Base-by-base conservation (phyloP, 2,329 filamentous ascomycete species). In the Xylaria sp. region DNA sequence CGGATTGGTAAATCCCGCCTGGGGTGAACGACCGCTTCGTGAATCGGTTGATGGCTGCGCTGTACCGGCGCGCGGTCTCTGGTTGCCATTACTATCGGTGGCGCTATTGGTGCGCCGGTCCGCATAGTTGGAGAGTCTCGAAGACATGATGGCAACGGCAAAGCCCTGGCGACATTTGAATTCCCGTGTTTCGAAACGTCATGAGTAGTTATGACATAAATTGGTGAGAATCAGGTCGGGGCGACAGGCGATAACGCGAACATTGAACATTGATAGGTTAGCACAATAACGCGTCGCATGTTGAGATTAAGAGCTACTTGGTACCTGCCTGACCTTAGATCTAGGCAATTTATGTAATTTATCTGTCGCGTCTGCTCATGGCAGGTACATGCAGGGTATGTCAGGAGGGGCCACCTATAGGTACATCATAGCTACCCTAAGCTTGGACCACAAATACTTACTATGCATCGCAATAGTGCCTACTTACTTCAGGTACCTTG, bases 21-120 rank as follows among this genome's bases (percentile, higher is more conserved):
- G 63, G 75, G 76, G 66, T n/a, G 73, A 71, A 69, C 59, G 79
- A n/a, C 72, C 69, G 70, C 62, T 79, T 78, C 79, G 78, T 51
- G 78, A 77, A 70, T 81, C 82, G 42, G 66, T 49, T 29, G 64
- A 27, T 38, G 59, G 39, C 9, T 73, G 72, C 15, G 71, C 69
- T 36, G 45, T 53, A 65, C 61, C 69, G 44, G 69, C 66, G 72
- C 74, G 75, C 67, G 73, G 72, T 66, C 72, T 69, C 50, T 69
- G 63, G 45, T 72, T 73, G 61, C 65, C 69, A 66, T 76, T 74
- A 77, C 74, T 73, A 55, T 75, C 74, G 67, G 64, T 78, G 74
- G 75, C 76, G 73, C 77, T 80, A 73, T 80, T 82, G 70, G 80
- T 76, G 76, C 83, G 83, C 75, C 80, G 74, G 66, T 79, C 78